Evolutionary conservation across 1,284 basidiomycete genomes (phyloP).

Genomic region (Ganoderma sp.): DNA sequence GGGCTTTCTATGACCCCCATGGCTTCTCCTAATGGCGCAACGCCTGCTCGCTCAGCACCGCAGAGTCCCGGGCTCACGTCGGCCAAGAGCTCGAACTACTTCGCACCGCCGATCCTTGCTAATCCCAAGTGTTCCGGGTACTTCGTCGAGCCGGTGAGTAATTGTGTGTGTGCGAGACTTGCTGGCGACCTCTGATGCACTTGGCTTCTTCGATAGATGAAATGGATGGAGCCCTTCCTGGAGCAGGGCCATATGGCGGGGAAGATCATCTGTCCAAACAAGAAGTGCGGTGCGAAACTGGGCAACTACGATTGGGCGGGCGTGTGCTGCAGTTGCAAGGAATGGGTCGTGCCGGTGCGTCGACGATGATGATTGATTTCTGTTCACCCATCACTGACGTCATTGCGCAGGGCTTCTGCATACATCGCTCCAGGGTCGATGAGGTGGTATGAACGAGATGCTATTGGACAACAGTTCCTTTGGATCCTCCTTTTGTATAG

Average conservation of each 20-base stretch:
- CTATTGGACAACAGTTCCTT: not conserved
- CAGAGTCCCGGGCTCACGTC: slow-evolving; percentile 22
- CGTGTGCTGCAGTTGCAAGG: slow-evolving; percentile 87
- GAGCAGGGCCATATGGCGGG: slow-evolving; percentile 79
- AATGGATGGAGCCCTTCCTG: slow-evolving; percentile 92
- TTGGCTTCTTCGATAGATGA: slow-evolving; percentile 59
- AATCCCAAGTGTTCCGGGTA: slow-evolving; percentile 91
- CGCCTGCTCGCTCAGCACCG: slow-evolving; percentile 27
- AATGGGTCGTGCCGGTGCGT: slow-evolving; percentile 87
- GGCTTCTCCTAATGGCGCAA: slow-evolving; percentile 26
- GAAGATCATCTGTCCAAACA: slow-evolving; percentile 91
- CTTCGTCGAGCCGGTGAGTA: slow-evolving; percentile 90
- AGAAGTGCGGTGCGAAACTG: slow-evolving; percentile 88
- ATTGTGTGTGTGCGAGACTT: not conserved
- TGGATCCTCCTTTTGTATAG: slow-evolving; percentile 4
- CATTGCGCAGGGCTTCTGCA: slow-evolving; percentile 78
- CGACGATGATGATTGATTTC: slow-evolving; percentile 21
- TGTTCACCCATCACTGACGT: not conserved
- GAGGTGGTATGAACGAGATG: slow-evolving; percentile 58
- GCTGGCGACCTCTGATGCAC: not conserved
- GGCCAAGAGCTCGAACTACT: slow-evolving; percentile 20
- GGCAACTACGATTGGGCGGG: slow-evolving; percentile 99
- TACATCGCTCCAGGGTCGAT: slow-evolving; percentile 89
- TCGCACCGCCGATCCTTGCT: slow-evolving; percentile 65
- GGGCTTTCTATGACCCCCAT: slow-evolving; percentile 41